Base-by-base conservation (phyloP, 23 red algal species). In the Agarophyton chilense region DNA sequence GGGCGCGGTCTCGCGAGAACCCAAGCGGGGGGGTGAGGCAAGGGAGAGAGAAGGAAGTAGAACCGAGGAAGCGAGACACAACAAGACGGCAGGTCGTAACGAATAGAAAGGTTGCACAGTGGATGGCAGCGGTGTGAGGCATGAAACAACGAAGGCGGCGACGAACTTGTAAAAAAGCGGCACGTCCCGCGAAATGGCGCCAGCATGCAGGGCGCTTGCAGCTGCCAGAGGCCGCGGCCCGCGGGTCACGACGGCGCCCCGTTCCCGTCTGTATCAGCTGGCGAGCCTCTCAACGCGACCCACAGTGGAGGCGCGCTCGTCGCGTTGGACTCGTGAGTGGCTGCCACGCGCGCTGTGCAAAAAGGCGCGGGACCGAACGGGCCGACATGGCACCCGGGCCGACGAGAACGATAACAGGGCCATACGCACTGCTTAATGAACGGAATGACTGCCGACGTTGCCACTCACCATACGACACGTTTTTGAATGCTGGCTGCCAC, bases 131-230 rank as follows among this genome's bases (percentile, higher is more conserved):
- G 19, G n/a, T n/a, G n/a, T n/a, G n/a, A n/a, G n/a, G n/a, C n/a
- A n/a, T n/a, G n/a, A n/a, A n/a, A n/a, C n/a, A n/a, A n/a, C n/a
- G n/a, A n/a, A n/a, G n/a, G 68, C 40, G 33, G 41, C 62, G 52
- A 55, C 60, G 31, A 65, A 35, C 34, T 74, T 34, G 33, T 46
- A 74, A 74, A 36, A 65, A 74, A 46, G 68, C 24, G 68, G 21
- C 68, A 39, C 68, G 68, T 74, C 68, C 68, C 68, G 68, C 68
- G 68, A 74, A 74, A 74, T 74, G 45, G 68, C 24, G 68, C 68
- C 68, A 74, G 24, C 68, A 18, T 49, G 68, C 68, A 49, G 68
- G 43, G 19, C 43, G 19, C n/a, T 49, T 47, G 41, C 40, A 31
- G 68, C 68, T 39, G 21, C 43, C 60, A 65, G 60, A 7, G 60